Conservation (phyloP, 805 yeast species). For the Danielozyma ontarioensis region DNA sequence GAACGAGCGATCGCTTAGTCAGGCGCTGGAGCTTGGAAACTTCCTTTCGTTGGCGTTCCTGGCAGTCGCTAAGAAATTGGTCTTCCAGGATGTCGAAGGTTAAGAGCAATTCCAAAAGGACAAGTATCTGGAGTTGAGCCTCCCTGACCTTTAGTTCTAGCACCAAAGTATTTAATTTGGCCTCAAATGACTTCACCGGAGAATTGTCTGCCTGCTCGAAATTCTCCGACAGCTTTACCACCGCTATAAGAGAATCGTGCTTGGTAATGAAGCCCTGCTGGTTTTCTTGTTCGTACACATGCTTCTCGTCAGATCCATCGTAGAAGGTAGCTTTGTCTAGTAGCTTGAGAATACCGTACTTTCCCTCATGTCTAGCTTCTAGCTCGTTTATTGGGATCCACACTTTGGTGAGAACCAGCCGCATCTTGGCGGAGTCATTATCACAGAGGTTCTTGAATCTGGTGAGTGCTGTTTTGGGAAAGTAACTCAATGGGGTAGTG, state of each 20-base stretch:
- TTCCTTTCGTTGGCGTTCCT: conserved; percentile 25
- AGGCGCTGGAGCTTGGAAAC: conserved; percentile 13
- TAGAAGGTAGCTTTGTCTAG: conserved; percentile 8
- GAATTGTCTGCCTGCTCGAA: not conserved
- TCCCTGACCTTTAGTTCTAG: conserved; percentile 48
- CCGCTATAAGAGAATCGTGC: conserved; percentile 10
- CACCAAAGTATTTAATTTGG: conserved; percentile 21
- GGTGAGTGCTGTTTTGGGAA: conserved; percentile 46
- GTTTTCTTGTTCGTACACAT: conserved; percentile 16
- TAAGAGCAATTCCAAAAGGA: conserved; percentile 42
- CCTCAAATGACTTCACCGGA: conserved; percentile 4
- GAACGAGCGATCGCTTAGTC: conserved; percentile 15
- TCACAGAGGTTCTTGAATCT: conserved; percentile 41
- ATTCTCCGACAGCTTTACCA: not conserved
- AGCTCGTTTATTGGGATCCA: conserved; percentile 32
- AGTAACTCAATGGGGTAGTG: conserved; percentile 36
- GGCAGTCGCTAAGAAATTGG: conserved; percentile 21
- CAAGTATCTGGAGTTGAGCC: conserved; percentile 49
- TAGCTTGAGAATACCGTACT: conserved; percentile 16
- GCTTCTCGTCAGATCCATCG: not conserved
- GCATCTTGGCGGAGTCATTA: conserved; percentile 11
- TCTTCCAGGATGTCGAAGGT: conserved; percentile 30
- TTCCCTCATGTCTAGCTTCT: conserved; percentile 38
- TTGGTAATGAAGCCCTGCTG: conserved; percentile 16
- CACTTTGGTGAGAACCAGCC: conserved; percentile 23